A percentile compares a stretch with the other conserved stretches of the same genome.
phyloP scores from a whole-genome alignment of 148 eudicot genomes.

The Tetragonia tetragonoides region DNA sequence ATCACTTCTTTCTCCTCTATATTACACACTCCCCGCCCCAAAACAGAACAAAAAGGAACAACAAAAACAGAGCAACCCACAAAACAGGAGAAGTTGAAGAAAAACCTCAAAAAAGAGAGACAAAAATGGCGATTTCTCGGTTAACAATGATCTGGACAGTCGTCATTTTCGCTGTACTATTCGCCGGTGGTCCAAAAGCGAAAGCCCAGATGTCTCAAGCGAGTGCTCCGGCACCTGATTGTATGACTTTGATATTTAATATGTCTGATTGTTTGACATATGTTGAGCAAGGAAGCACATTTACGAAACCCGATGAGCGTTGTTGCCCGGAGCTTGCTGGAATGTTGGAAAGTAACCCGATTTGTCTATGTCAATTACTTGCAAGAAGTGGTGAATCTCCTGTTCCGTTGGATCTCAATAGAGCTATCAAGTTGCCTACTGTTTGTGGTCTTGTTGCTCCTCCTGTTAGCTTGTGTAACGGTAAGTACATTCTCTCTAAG shows the following conservation, averaged over 20 bases:
- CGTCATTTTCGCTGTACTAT: neutral
- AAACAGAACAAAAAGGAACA: too few relatives aligned
- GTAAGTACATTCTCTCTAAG: slow-evolving; percentile 22
- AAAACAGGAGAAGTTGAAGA: slow-evolving; percentile 7
- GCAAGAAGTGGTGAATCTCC: slow-evolving; percentile 31
- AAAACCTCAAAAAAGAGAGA: neutral
- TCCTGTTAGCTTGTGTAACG: slow-evolving; percentile 36
- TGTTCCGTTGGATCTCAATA: slow-evolving; percentile 34
- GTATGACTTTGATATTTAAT: slow-evolving; percentile 32
- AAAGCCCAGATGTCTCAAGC: slow-evolving; percentile 16
- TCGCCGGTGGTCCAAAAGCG: neutral
- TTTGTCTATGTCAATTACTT: slow-evolving; percentile 56
- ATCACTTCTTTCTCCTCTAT: too few relatives aligned
- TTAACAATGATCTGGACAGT: slow-evolving; percentile 20
- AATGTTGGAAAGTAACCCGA: slow-evolving; percentile 49
- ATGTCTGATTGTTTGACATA: slow-evolving; percentile 55
- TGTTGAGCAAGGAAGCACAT: slow-evolving; percentile 47
- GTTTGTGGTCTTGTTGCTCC: slow-evolving; percentile 45
- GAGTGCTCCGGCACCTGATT: slow-evolving; percentile 32
- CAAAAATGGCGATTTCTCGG: slow-evolving; percentile 10
- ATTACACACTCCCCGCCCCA: neutral
- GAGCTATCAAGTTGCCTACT: slow-evolving; percentile 51
- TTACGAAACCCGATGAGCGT: slow-evolving; percentile 39
- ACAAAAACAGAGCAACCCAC: slow-evolving; percentile 1
- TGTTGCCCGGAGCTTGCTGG: slow-evolving; percentile 67